Conservation (phyloP, 257 asterid genomes). For the Salvia splendens region DNA sequence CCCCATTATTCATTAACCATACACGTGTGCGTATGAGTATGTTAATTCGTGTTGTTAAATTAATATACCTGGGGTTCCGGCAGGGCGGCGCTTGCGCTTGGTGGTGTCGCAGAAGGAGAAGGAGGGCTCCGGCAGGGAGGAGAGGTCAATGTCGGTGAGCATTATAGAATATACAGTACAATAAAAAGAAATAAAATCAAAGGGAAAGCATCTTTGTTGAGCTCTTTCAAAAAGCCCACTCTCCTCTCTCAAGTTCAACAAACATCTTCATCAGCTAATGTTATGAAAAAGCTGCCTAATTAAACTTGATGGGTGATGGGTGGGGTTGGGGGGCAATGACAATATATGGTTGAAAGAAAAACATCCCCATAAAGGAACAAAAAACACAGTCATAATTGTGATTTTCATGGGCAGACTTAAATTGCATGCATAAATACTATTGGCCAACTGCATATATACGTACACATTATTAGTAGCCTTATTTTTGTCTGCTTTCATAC, state of each 20-base stretch:
- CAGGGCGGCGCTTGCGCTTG: too few species aligned
- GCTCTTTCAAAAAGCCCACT: conserved; percentile 33
- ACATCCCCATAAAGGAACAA: conserved; percentile 53
- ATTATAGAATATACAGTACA: too few species aligned
- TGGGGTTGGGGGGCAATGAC: conserved; percentile 16
- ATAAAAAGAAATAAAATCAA: background rate
- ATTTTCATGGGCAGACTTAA: conserved; percentile 26
- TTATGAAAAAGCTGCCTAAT: conserved; percentile 26
- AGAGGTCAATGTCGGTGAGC: too few species aligned
- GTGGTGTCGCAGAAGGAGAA: too few species aligned
- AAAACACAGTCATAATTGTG: conserved; percentile 34
- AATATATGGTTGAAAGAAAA: conserved; percentile 41
- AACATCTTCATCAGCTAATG: conserved; percentile 37
- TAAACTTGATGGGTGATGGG: conserved; percentile 8
- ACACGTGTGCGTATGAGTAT: too few species aligned
- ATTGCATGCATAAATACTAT: conserved; percentile 53
- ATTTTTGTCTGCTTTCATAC: conserved; percentile 48
- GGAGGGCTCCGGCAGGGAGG: too few species aligned
- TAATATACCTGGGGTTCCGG: too few species aligned
- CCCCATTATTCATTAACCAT: too few species aligned
- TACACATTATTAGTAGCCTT: conserved; percentile 36
- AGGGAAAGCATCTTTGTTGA: conserved; percentile 4
- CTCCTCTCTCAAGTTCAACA: conserved; percentile 11
- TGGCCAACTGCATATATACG: conserved; percentile 38
- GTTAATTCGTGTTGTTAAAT: too few species aligned